Base-by-base conservation (phyloP, 208 protist genomes). In the Crithidia mellificae region DNA sequence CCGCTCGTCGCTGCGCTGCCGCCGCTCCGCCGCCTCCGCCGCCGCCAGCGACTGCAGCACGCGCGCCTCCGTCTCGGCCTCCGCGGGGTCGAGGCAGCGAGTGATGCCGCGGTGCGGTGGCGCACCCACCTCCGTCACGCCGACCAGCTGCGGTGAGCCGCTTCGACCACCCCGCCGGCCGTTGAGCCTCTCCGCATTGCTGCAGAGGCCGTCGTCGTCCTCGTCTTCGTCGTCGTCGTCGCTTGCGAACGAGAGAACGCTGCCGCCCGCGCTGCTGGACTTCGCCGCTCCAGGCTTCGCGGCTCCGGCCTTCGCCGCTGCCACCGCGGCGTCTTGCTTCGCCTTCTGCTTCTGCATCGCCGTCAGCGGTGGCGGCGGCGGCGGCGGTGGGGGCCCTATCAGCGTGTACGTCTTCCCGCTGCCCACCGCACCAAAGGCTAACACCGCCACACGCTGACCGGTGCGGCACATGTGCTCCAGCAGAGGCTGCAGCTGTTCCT, bases 351-450 rank as follows among this genome's bases (percentile, higher is more conserved):
- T 8, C 19, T 32, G 34, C 20, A 22, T 53, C 41, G 9, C n/a
- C 54, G 8, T 29, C 17, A 14, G 59, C 29, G 50, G 25, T 29
- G 66, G 64, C 30, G 66, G 47, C 51, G n/a, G 57, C 17, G 52
- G 62, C 24, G 24, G 39, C 20, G 38, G 51, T 19, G 36, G 62
- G 4, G 41, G 39, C 17, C 88, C 88, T 2, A 90, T n/a, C 30
- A 92, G 90, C 17, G 85, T 87, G 68, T 85, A 74, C 15, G 83
- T 91, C 61, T 94, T 94, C 29, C 89, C 89, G 44, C 68, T 81
- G 30, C 86, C 84, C 12, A 84, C 87, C 27, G 85, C 71, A 6
- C 89, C 89, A 51, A 87, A 85, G 2, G 84, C 85, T 27, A 92
- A 27, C 17, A 94, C 71, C 15, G 70, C 84, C 11, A 83, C 74